A percentile compares a stretch with the other conserved stretches of the same genome.
Evolutionary conservation across 768 basidiomycete species (phyloP).

Genomic region (Kwoniella bestiolae): DNA sequence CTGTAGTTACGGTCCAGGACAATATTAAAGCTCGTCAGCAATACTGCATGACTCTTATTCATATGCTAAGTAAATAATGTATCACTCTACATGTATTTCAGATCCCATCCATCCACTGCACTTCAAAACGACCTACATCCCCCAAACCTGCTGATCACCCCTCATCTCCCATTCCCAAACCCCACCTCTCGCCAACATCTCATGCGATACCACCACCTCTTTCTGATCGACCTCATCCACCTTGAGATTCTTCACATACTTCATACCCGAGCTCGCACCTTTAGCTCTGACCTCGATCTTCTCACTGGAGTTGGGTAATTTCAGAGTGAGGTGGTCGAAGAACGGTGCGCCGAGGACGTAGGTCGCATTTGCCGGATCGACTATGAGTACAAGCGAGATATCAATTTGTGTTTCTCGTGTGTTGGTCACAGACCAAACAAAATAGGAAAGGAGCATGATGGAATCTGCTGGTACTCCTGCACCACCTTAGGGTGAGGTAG

Average conservation of each 20-base stretch:
- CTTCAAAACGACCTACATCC: constrained; percentile 17
- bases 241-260: constrained; percentile 67
- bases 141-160: constrained; percentile 62
- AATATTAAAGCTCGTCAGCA: too few species aligned
- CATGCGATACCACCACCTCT: constrained; percentile 66
- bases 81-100: not conserved
- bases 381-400: constrained; percentile 60
- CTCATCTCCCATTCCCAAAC: constrained; percentile 71
- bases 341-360: constrained; percentile 75
- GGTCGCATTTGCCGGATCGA: constrained; percentile 75
- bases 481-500: too few species aligned
- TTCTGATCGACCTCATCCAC: constrained; percentile 63
- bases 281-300: constrained; percentile 64
- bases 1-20: too few species aligned
- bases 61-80: too few species aligned
- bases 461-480: too few species aligned
- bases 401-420: too few species aligned
- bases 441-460: too few species aligned
- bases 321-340: constrained; percentile 64
- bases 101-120: not conserved
- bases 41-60: too few species aligned
- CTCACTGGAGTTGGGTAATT: constrained; percentile 60
- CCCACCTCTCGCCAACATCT: constrained; percentile 67
- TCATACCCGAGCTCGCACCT: constrained; percentile 64
- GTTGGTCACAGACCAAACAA: too few species aligned